Evolutionary conservation across 179 eudicot genomes (phyloP), one percentile per base, ranked within the genome.

Genomic region (Actinidia arguta): DNA sequence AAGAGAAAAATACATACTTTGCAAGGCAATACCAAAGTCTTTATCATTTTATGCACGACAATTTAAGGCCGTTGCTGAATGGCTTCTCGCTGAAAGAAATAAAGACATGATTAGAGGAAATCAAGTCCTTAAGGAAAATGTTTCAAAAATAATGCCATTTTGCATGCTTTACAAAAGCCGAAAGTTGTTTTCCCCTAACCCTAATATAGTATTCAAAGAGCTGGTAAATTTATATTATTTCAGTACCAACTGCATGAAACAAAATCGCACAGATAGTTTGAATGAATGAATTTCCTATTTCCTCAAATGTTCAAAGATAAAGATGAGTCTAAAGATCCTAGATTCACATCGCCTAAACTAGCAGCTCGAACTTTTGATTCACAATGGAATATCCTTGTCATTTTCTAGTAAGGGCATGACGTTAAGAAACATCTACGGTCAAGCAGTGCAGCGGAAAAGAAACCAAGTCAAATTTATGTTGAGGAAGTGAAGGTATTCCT

Each of bases 1-100:
- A 47, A 67, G 24, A 71, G 74, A 55, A 27, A 39, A 51, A 63
- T 71, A 64, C 82, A 51, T 71, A 85, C 74, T 31, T 44, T 81
- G 82, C 44, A 54, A n/a, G 84, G 74, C 42, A 85, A 39, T 9
- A 59, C 76, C 75, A 79, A 73, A 59, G 82, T 54, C 82, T 73
- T 79, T 63, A 83, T 83, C 86, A 74, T 83, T 69, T 24, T 68
- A 54, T 52, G n/a, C 59, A 55, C 67, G 55, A 24, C 54, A 59
- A 55, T 51, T 42, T 55, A 39, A 80, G 54, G 54, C 56, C 54
- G 39, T 70, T 39, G 54, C 25, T 8, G 54, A 25, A 42, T 71
- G 76, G 42, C 76, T 56, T 55, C 67, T 80, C 76, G 76, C 73
- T 80, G 22, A 55, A 72, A 69, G 14, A 62, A 80, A 24, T 17